Evolutionary conservation across 345 rosid species (phyloP), one percentile per base, ranked within the genome.

Genomic region (Syzygium grande): DNA sequence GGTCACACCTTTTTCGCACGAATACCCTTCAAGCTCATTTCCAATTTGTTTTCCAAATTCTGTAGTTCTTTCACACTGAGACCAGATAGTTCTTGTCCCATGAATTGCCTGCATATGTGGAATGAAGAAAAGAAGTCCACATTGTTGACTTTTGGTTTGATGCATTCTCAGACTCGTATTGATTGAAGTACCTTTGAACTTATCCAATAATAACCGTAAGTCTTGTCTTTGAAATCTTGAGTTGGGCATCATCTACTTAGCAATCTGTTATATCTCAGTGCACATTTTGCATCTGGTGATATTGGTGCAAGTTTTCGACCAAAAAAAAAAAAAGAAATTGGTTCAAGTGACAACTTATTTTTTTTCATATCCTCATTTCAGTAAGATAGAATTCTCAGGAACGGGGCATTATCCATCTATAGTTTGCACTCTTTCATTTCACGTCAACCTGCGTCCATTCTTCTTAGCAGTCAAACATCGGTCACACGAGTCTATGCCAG

Each of bases 51-150:
- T 91, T 95, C 98, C 89, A 95, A 89, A 86, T 93, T 93, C 88
- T 95, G 94, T 53, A 96, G 91, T 86, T 94, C 96, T 78, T 90
- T 93, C 85, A 91, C 86, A 59, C 90, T 89, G 87, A 96, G 89
- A 87, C 99, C 97, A 55, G 97, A 92, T 84, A 96, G 93, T 87
- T 93, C 95, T 90, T 96, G 96, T 87, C 99, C 99, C 99, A 94
- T 94, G 89, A 96, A 78, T 88, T 95, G 90, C 91, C 99, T 96
- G 91, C 88, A 56, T 12, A 58, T 22, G 29, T 83, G 58, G 58
- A 41, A 68, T 87, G 19, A 52, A 30, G 65, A 54, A 38, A 65
- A 51, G 10, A 52, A 52, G 29, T 52, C 4, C 59, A 65, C 22
- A 14, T 63, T 86, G 84, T 86, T n/a, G n/a, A 51, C 23, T 14